Base-by-base conservation (phyloP, 2,329 filamentous ascomycete species). In the Fusarium drepaniforme region DNA sequence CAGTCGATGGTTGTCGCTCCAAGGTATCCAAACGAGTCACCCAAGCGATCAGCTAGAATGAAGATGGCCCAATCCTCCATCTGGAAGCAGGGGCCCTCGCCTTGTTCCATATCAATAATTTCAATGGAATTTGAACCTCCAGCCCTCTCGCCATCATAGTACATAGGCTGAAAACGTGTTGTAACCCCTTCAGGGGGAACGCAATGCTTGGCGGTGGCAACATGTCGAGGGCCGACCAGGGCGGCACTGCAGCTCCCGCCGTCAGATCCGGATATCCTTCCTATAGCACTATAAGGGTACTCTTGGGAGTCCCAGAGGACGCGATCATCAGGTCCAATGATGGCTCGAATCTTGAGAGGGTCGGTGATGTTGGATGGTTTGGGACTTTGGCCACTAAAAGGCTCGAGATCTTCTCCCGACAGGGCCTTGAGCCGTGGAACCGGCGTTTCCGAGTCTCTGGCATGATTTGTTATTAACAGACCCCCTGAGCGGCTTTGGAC, bases 41-140 rank as follows among this genome's bases (percentile, higher is more conserved):
- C 71, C 13, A 73, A 16, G 5, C 53, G 56, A 30, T 71, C 64
- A 16, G 37, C 59, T 8, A 74, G 60, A 25, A 74, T 30, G 2
- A 73, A 33, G 3, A 73, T 23, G 0, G 66, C 71, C 67, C 71
- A 73, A 7, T 73, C 71, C 11, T 73, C 33, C 33, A 11, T 16
- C 40, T 42, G 28, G 4, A 2, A 1, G 5, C 38, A 11, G 8
- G 38, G 18, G 3, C 49, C 38, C 1, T 62, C 67, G 3, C 12
- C 11, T 4, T 21, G 21, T 0, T 25, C n/a, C 1, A 58, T 44
- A 3, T 16, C 21, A 5, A 71, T 59, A 1, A 66, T n/a, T 18
- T 71, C 40, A 2, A 30, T 13, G 2, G 18, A 28, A 12, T 56
- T 5, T 3, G 68, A 65, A 4, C 9, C 11, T 2, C 30, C 25